Conservation (phyloP, 805 yeast genomes). For the Cyberlindnera japonica region DNA sequence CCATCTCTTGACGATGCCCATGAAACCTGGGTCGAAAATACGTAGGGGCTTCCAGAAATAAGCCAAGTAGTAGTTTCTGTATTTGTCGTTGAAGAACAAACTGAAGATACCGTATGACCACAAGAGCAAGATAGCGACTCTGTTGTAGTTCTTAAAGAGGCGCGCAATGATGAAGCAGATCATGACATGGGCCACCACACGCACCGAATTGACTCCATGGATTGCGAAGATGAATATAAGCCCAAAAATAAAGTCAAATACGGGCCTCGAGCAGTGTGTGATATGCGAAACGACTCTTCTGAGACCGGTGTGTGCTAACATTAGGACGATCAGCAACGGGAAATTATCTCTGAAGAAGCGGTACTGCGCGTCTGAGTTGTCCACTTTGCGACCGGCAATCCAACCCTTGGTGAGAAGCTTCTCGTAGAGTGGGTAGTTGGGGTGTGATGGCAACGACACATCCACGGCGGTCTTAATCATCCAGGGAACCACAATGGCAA, state of each 20-base stretch:
- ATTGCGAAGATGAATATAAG: constrained; percentile 61
- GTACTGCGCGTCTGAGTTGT: constrained; percentile 89
- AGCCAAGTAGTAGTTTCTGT: constrained; percentile 51
- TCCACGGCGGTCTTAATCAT: constrained; percentile 80
- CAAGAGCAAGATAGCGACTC: constrained; percentile 40
- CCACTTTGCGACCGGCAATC: constrained; percentile 87
- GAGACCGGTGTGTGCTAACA: constrained; percentile 48
- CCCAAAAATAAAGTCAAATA: constrained; percentile 76
- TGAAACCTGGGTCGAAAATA: constrained; percentile 55
- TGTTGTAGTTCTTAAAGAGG: constrained; percentile 29
- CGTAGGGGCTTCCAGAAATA: constrained; percentile 38
- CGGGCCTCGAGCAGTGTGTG: constrained; percentile 37
- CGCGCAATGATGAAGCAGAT: constrained; percentile 51
- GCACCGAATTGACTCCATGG: constrained; percentile 74
- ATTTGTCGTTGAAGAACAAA: constrained; percentile 72
- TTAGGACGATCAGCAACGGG: constrained; percentile 52
- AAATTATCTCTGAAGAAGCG: constrained; percentile 82
- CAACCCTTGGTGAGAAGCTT: constrained; percentile 74
- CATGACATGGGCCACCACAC: constrained; percentile 54
- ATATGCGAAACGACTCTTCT: constrained; percentile 35
- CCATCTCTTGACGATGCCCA: constrained; percentile 87
- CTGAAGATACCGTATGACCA: constrained; percentile 84
- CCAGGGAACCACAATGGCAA: constrained; percentile 70
- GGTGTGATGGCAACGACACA: constrained; percentile 71
- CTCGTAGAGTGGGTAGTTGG: constrained; percentile 63